Evolutionary conservation across 208 protist species (phyloP).

Genomic region (Trichomonas vaginalis): DNA sequence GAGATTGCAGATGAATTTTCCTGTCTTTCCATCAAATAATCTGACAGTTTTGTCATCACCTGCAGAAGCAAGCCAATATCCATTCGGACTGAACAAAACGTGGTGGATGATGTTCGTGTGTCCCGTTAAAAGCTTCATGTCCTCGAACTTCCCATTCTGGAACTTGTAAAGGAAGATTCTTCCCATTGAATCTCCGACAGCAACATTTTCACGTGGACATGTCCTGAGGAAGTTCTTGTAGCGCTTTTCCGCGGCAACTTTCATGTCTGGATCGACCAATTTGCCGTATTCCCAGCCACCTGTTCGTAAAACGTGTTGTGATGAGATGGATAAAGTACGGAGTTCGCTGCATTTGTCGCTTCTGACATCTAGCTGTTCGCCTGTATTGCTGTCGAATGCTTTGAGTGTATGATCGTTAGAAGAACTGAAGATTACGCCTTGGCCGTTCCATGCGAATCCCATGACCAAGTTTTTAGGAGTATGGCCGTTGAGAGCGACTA

Average conservation of each 20-base stretch:
- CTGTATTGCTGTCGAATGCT: background rate
- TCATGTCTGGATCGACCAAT: background rate
- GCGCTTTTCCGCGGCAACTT: background rate
- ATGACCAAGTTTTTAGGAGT: background rate
- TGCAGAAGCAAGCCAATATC: background rate
- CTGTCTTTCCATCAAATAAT: background rate
- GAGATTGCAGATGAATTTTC: constrained; percentile 18
- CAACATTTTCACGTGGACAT: background rate
- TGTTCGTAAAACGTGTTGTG: background rate
- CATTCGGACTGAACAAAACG: background rate
- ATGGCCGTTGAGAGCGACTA: background rate
- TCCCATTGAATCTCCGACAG: background rate
- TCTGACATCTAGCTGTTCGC: background rate
- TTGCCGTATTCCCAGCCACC: background rate
- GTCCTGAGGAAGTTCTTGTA: background rate
- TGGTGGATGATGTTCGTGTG: background rate
- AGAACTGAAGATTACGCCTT: background rate
- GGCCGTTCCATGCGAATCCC: background rate
- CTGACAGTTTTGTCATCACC: constrained; percentile 1
- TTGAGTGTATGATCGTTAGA: background rate
- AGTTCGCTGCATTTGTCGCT: background rate
- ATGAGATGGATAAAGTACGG: background rate
- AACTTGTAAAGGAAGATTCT: background rate
- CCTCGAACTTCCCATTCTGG: background rate
- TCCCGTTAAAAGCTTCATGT: background rate